Base-by-base conservation (phyloP, 2,329 filamentous ascomycete genomes). In the Bipolaris zeicola region DNA sequence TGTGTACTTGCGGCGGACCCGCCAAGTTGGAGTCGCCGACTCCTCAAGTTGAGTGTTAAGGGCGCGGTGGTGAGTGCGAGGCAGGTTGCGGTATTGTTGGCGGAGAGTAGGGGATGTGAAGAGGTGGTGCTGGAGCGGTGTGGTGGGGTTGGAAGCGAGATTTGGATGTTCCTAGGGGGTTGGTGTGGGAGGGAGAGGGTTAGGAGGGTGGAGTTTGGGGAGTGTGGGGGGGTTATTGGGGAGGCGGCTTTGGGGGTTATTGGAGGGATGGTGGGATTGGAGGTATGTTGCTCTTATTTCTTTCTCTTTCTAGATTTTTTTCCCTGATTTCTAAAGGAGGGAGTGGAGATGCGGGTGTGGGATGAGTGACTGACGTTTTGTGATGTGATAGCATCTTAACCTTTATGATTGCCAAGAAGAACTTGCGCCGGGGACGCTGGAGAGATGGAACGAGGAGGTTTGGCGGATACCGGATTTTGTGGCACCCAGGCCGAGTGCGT, bases 391-490 rank as follows among this genome's bases (percentile, higher is more conserved):
- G 72, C 59, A 62, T 31, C 58, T 76, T 7, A 52, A 64, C 24
- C 36, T 76, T 33, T 63, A 67, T n/a, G 67, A 65, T 2, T 75
- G 69, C 41, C 53, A 61, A 55, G 67, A 60, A 55, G 67, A 65
- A 2, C 13, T 67, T n/a, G 58, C 64, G 20, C 60, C 61, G 46
- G 62, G 65, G 5, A 44, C 41, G 0, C 47, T 72, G 7, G 63
- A 70, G 38, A 50, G 52, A 26, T 55, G 61, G 43, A 73, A 75
- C 38, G 38, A 46, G 13, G 54, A 67, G 1, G 42, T 55, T n/a
- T 74, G 72, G 69, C 58, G 56, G 10, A 69, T 75, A 11, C 56
- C 60, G 20, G 51, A 67, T 16, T 53, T 69, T 31, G 63, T 70
- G 24, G 57, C 66, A 18, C 70, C 72, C 3, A 52, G 50, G 22